Conservation (phyloP, 805 yeast species). For the Martiniozyma abietophila region DNA sequence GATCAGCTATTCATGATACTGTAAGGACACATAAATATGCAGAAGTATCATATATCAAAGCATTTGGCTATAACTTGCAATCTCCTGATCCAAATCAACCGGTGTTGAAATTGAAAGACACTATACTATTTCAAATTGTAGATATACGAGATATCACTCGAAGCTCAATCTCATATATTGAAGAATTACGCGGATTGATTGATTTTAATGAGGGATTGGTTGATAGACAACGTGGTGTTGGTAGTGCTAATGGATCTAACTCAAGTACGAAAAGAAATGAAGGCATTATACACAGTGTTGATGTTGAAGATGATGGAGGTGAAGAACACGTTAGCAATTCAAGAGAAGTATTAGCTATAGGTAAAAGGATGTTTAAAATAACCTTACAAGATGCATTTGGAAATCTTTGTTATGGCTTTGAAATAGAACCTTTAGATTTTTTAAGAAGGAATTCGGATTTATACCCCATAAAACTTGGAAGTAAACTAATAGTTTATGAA, state of each 20-base stretch:
- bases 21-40: background rate
- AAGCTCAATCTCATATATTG: constrained; percentile 45
- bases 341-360: constrained; percentile 1
- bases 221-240: constrained; percentile 36
- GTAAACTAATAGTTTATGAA: constrained; percentile 41
- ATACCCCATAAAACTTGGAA: constrained; percentile 43
- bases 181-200: constrained; percentile 40
- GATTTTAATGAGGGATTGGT: constrained; percentile 53
- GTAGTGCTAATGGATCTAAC: background rate
- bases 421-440: constrained; percentile 43
- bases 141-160: constrained; percentile 44
- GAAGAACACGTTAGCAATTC: too few relatives aligned
- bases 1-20: background rate
- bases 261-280: constrained; percentile 9
- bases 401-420: constrained; percentile 48
- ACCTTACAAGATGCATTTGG: constrained; percentile 47
- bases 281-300: constrained; percentile 38
- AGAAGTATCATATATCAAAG: constrained; percentile 1
- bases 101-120: constrained; percentile 1
- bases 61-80: constrained; percentile 10
- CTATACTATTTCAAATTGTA: constrained; percentile 43
- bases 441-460: constrained; percentile 20
- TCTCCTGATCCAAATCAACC: constrained; percentile 3
- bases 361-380: constrained; percentile 36
- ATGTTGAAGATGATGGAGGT: constrained; percentile 28